A percentile compares a stretch with the other conserved stretches of the same genome.
phyloP scores from a whole-genome alignment of 805 yeast genomes.

The Candida broadrunensis region DNA sequence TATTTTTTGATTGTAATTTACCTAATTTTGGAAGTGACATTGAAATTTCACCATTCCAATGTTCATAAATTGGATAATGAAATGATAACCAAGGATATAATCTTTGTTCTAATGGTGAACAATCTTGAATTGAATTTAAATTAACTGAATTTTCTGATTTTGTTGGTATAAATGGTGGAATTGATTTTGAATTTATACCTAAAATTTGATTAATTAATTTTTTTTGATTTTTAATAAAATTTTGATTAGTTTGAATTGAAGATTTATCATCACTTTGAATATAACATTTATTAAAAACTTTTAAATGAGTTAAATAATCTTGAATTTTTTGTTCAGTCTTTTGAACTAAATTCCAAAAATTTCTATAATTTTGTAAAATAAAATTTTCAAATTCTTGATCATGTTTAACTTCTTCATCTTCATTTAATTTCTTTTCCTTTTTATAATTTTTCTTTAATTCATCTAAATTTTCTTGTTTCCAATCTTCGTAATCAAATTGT shows the following conservation, averaged over 20 bases:
- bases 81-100: constrained; percentile 40
- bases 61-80: constrained; percentile 32
- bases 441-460: constrained; percentile 25
- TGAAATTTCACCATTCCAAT: constrained; percentile 35
- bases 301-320: neutral
- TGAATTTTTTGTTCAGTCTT: neutral
- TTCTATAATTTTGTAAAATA: constrained; percentile 26
- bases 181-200: neutral
- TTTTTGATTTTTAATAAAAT: constrained; percentile 11
- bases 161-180: neutral
- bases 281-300: constrained; percentile 41
- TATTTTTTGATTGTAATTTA: neutral
- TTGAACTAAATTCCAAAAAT: constrained; percentile 19
- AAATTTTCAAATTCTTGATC: constrained; percentile 18
- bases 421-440: constrained; percentile 16
- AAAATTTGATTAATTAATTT: constrained; percentile 1
- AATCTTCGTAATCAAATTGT: constrained; percentile 28
- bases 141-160: neutral
- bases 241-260: constrained; percentile 6
- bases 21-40: constrained; percentile 21
- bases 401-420: constrained; percentile 24
- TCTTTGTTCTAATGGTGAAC: constrained; percentile 31
- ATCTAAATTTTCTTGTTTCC: constrained; percentile 18
- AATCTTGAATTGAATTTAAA: constrained; percentile 10
- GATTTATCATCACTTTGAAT: constrained; percentile 16